Percentiles rank a stretch among this genome's conserved stretches.
phyloP scores from a whole-genome alignment of 2,329 filamentous ascomycete genomes.

The Venturia oleaginea region DNA sequence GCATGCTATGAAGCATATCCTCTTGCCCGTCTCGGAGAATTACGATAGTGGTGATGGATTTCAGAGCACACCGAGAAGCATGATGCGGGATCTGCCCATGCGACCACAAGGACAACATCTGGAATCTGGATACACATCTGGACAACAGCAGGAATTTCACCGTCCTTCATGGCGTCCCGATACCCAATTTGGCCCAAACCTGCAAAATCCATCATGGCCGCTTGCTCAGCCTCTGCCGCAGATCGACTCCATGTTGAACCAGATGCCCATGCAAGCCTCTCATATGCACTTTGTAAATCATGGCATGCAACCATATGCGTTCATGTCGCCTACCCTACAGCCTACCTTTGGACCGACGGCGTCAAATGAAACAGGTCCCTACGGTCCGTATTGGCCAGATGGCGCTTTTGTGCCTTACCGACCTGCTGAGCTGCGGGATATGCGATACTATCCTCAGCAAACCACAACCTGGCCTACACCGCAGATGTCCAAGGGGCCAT shows the following conservation, averaged over 20 bases:
- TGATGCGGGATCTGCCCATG: conserved; percentile 26
- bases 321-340: conserved; percentile 20
- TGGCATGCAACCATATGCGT: conserved; percentile 23
- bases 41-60: conserved; percentile 12
- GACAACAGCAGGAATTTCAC: conserved; percentile 3
- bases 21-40: conserved; percentile 52
- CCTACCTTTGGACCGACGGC: conserved; percentile 29
- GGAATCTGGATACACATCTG: background rate
- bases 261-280: conserved; percentile 47
- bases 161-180: conserved; percentile 19
- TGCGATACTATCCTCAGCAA: conserved; percentile 27
- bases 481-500: background rate
- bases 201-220: conserved; percentile 24
- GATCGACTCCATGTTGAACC: conserved; percentile 53
- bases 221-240: conserved; percentile 39
- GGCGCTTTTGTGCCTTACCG: conserved; percentile 32
- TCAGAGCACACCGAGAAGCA: conserved; percentile 19
- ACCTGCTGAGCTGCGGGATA: conserved; percentile 31
- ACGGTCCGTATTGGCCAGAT: conserved; percentile 33
- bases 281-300: conserved; percentile 43
- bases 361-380: conserved; percentile 32
- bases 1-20: conserved; percentile 73
- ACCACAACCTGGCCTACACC: background rate
- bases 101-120: conserved; percentile 20
- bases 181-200: background rate